Conservation (phyloP, 2,329 filamentous ascomycete species). For the Trichophyton verrucosum region DNA sequence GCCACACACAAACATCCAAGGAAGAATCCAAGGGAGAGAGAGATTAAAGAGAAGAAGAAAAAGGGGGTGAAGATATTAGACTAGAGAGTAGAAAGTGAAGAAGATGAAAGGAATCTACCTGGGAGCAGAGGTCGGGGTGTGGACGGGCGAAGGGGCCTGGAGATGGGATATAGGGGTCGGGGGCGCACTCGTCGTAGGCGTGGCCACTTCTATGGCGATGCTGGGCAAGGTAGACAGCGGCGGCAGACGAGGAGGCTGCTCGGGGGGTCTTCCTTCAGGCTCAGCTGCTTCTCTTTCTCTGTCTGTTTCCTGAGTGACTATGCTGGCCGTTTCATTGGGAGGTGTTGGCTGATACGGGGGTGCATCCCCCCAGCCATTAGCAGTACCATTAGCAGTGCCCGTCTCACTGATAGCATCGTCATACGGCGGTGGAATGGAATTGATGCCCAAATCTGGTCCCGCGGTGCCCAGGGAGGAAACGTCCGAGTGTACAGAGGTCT, state of each 20-base stretch:
- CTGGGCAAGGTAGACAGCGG: conserved; percentile 14
- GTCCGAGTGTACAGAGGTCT: conserved; percentile 21
- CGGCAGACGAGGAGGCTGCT: conserved; percentile 6
- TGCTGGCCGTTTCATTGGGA: background rate
- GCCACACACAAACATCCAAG: background rate
- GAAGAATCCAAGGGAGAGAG: background rate
- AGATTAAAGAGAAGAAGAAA: background rate
- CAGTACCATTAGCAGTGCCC: conserved; percentile 5
- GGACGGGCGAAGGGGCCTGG: background rate
- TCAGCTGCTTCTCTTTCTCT: too few species aligned
- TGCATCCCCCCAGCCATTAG: conserved; percentile 30
- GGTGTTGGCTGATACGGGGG: conserved; percentile 24
- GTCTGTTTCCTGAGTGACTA: background rate
- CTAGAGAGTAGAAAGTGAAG: background rate
- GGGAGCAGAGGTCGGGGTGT: background rate
- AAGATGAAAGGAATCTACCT: background rate
- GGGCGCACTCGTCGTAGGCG: conserved; percentile 14
- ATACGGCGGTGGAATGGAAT: conserved; percentile 30
- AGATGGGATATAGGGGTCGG: conserved; percentile 14
- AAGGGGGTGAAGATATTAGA: background rate
- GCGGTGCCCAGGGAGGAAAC: conserved; percentile 18
- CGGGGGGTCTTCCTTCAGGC: background rate
- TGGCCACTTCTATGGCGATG: conserved; percentile 18
- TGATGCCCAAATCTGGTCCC: conserved; percentile 19
- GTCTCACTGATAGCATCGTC: conserved; percentile 15